These are phyloP conservation scores for Xylariaceae sp. DNA, from an alignment of 2,329 filamentous ascomycete genomes.

Conservation along the genomic window DNA sequence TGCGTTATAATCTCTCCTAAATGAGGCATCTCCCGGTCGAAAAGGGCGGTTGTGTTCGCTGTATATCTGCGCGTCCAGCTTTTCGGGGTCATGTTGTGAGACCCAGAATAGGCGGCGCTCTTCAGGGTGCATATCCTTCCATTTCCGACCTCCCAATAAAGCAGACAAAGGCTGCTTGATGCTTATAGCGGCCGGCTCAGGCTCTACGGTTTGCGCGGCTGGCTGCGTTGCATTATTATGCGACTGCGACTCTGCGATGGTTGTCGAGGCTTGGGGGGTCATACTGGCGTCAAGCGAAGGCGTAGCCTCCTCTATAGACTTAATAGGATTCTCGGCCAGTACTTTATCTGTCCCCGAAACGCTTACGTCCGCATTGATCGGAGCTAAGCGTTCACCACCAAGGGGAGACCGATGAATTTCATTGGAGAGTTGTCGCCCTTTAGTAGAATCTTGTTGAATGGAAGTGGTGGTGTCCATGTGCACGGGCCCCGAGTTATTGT, in stretches of 20 bases:
- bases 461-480: neutral
- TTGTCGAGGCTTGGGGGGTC: neutral
- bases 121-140: conserved; percentile 19
- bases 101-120: conserved; percentile 23
- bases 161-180: conserved; percentile 6
- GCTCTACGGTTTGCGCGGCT: neutral
- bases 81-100: conserved; percentile 25
- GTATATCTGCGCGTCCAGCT: conserved; percentile 41
- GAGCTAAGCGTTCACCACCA: conserved; percentile 1
- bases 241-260: neutral
- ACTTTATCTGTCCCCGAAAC: neutral
- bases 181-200: neutral
- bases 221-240: neutral
- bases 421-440: conserved; percentile 1
- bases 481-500: neutral
- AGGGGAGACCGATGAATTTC: neutral
- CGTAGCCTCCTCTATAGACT: neutral
- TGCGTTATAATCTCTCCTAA: conserved; percentile 16
- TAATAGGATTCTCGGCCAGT: neutral
- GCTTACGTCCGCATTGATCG: neutral
- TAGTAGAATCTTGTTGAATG: neutral
- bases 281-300: neutral
- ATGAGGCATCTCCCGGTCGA: conserved; percentile 26
- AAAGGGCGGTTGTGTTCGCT: conserved; percentile 32
- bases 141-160: conserved; percentile 12